Conservation (phyloP, 108 stramenopile genomes). For the Aureococcus anophagefferens region DNA sequence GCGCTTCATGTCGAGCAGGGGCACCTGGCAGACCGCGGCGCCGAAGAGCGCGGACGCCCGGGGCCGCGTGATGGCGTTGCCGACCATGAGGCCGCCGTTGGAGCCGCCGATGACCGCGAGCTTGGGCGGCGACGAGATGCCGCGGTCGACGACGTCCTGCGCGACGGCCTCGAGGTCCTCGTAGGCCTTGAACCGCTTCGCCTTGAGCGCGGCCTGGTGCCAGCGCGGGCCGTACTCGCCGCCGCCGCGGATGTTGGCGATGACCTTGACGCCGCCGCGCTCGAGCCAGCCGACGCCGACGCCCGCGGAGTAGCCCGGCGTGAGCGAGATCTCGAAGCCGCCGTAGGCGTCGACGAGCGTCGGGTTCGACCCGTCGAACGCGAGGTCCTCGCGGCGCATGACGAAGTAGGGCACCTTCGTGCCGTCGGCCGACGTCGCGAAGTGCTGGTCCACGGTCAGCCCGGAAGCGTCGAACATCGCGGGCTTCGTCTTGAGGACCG, state of each 20-base stretch:
- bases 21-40: constrained; percentile 86
- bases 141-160: constrained; percentile 58
- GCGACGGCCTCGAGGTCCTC: constrained; percentile 91
- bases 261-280: constrained; percentile 75
- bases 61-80: constrained; percentile 78
- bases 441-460: constrained; percentile 50
- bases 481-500: constrained; percentile 48
- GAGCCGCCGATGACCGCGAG: constrained; percentile 86
- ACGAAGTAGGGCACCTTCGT: constrained; percentile 71
- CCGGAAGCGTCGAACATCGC: constrained; percentile 50
- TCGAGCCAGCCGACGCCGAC: constrained; percentile 74
- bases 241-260: constrained; percentile 92
- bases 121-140: constrained; percentile 64
- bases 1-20: constrained; percentile 85
- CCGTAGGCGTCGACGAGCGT: constrained; percentile 71
- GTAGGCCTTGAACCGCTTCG: constrained; percentile 26
- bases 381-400: constrained; percentile 42
- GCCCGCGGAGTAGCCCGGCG: constrained; percentile 68
- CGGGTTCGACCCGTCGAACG: neutral
- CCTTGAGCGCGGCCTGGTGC: constrained; percentile 29
- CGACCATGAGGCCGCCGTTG: constrained; percentile 87
- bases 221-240: constrained; percentile 62
- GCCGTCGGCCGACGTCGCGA: constrained; percentile 67
- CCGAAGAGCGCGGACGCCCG: constrained; percentile 62
- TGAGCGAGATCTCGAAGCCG: constrained; percentile 88